These are phyloP conservation scores for Scleroderma citrinum DNA, from an alignment of 768 basidiomycete genomes.

Conservation along the genomic window DNA sequence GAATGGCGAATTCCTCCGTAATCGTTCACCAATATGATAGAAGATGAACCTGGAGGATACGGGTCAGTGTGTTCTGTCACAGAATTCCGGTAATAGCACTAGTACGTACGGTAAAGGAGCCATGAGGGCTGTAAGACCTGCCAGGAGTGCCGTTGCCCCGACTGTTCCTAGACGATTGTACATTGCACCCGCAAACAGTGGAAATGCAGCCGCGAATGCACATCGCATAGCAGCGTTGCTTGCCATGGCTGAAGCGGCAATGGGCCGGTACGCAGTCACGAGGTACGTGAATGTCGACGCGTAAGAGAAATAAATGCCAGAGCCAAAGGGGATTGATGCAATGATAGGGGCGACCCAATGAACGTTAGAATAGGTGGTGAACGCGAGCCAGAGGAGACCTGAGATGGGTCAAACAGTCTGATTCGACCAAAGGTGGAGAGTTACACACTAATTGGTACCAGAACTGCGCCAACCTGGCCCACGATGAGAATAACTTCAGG, in stretches of 20 bases:
- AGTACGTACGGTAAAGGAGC: constrained; percentile 55
- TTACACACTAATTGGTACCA: constrained; percentile 51
- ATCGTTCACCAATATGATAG: constrained; percentile 38
- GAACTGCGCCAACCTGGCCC: constrained; percentile 62
- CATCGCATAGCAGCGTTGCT: constrained; percentile 53
- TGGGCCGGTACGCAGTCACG: constrained; percentile 44
- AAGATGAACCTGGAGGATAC: constrained; percentile 38
- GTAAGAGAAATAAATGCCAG: constrained; percentile 59
- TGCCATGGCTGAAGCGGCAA: constrained; percentile 58
- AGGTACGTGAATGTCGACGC: constrained; percentile 61
- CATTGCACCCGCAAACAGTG: constrained; percentile 48
- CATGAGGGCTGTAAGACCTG: constrained; percentile 55
- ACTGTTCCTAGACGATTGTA: constrained; percentile 54
- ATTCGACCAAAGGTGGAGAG: background rate
- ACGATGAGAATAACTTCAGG: constrained; percentile 62
- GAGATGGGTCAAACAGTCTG: background rate
- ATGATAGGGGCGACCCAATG: constrained; percentile 46
- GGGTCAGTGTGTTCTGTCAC: background rate
- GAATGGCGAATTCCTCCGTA: constrained; percentile 41
- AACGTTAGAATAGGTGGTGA: constrained; percentile 42
- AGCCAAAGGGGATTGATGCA: constrained; percentile 42
- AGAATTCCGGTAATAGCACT: background rate
- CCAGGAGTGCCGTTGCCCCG: constrained; percentile 67
- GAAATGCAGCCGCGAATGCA: constrained; percentile 45
- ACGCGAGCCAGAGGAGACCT: constrained; percentile 51